A percentile compares a stretch with the other conserved stretches of the same genome.
Conservation (phyloP, 257 asterid species). For the Capsicum rhomboideum region DNA sequence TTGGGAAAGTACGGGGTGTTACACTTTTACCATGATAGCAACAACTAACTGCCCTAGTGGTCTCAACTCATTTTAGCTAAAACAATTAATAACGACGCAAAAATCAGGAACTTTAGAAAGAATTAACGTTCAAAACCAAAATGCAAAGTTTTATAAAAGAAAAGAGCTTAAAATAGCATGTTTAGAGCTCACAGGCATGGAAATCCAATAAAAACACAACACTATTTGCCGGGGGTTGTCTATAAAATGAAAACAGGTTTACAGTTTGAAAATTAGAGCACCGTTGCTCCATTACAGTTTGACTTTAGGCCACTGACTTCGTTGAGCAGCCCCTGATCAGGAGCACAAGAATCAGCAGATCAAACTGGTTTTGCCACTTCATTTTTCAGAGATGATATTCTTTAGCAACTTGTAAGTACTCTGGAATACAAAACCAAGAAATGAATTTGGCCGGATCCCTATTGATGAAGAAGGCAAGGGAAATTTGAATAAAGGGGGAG, state of each 20-base stretch:
- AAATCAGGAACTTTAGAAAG: neutral
- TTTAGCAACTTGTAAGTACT: conserved; percentile 58
- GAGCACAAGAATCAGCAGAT: neutral
- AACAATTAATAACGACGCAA: neutral
- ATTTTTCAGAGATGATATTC: conserved; percentile 47
- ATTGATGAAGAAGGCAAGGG: too few relatives aligned
- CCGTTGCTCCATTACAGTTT: neutral
- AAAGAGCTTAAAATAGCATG: neutral
- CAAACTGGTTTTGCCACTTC: conserved; percentile 31
- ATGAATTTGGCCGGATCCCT: too few relatives aligned
- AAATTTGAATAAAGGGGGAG: too few relatives aligned
- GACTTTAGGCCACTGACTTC: neutral
- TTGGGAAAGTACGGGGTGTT: too few relatives aligned
- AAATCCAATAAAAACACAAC: neutral
- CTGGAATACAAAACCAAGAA: conserved; percentile 18
- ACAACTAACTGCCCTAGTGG: neutral
- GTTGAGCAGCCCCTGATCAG: neutral
- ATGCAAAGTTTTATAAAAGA: neutral
- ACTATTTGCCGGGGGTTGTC: neutral
- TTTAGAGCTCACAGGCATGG: neutral
- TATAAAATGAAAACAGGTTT: neutral
- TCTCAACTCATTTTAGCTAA: neutral
- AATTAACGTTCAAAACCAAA: neutral
- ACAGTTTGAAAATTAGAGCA: neutral
- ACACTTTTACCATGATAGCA: neutral